phyloP scores from a whole-genome alignment of 371 early-diverging fungal genomes.

The Quaeritorhiza haematococci region DNA sequence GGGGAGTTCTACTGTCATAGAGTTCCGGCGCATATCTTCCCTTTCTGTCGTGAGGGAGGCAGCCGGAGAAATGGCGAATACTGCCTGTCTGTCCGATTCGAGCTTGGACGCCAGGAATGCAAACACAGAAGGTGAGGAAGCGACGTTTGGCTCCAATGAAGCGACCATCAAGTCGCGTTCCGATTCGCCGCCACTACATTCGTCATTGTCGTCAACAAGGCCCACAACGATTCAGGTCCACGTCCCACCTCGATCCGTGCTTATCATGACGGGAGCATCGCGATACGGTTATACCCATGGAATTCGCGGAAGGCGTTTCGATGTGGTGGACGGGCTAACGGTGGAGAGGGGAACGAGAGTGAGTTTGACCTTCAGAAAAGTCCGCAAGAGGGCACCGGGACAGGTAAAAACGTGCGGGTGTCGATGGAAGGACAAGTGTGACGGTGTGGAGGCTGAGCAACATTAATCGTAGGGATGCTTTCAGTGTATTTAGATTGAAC shows the following conservation, averaged over 20 bases:
- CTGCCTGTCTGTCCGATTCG: no score
- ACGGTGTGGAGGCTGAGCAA: not conserved
- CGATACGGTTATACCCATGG: constrained; percentile 48
- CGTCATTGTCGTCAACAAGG: not conserved
- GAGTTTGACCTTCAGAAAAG: constrained; percentile 33
- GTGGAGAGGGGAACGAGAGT: constrained; percentile 29
- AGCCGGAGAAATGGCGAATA: not conserved
- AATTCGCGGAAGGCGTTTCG: constrained; percentile 42
- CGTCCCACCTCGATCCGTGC: constrained; percentile 40
- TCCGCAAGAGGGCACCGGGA: constrained; percentile 12
- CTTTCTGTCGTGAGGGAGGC: not conserved
- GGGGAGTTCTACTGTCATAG: constrained; percentile 38
- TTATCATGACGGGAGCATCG: constrained; percentile 38
- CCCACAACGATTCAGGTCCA: constrained; percentile 18
- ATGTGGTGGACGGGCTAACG: constrained; percentile 33
- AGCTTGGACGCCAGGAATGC: no score
- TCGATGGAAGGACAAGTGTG: not conserved
- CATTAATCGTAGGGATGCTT: not conserved
- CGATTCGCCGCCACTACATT: not conserved
- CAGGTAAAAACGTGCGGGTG: no score
- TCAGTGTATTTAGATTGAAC: not conserved
- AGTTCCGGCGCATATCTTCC: constrained; percentile 31
- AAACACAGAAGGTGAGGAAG: no score
- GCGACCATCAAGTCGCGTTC: constrained; percentile 7
- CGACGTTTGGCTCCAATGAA: no score